phyloP scores from a whole-genome alignment of 495 filamentous ascomycete species.

The Penicillium taxi region DNA sequence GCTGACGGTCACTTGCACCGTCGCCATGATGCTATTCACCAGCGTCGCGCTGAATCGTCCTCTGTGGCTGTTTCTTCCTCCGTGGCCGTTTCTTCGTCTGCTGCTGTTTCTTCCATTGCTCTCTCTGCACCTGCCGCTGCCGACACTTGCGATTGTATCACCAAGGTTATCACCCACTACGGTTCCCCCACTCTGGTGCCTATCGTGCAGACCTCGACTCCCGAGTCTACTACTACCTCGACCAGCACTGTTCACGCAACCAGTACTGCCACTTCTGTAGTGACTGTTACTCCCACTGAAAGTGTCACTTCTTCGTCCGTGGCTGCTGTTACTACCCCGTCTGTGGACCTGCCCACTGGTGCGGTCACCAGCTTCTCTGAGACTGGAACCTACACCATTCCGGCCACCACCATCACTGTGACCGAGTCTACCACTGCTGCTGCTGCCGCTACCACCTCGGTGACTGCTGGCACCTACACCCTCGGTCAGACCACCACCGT shows the following conservation, averaged over 20 bases:
- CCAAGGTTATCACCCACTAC: slow-evolving; percentile 53
- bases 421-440: slow-evolving; percentile 63
- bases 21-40: slow-evolving; percentile 54
- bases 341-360: slow-evolving; percentile 51
- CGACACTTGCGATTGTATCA: slow-evolving; percentile 59
- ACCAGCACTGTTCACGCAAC: slow-evolving; percentile 34
- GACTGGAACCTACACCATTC: slow-evolving; percentile 73
- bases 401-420: slow-evolving; percentile 64
- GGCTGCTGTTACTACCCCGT: slow-evolving; percentile 18
- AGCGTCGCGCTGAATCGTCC: slow-evolving; percentile 25
- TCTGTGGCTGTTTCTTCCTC: background rate
- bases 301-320: slow-evolving; percentile 17
- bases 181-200: slow-evolving; percentile 48
- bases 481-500: slow-evolving; percentile 71
- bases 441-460: slow-evolving; percentile 52
- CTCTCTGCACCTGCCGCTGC: slow-evolving; percentile 13
- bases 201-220: slow-evolving; percentile 15
- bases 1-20: slow-evolving; percentile 52
- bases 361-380: slow-evolving; percentile 59
- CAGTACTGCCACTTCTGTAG: slow-evolving; percentile 35
- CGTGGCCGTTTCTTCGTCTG: background rate
- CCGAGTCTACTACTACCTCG: slow-evolving; percentile 15
- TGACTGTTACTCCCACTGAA: slow-evolving; percentile 19
- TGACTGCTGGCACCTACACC: slow-evolving; percentile 61
- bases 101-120: slow-evolving; percentile 15